These are phyloP conservation scores for Hyphopichia pseudoburtonii DNA, from an alignment of 1,139 yeast genomes.

Conservation along the genomic window DNA sequence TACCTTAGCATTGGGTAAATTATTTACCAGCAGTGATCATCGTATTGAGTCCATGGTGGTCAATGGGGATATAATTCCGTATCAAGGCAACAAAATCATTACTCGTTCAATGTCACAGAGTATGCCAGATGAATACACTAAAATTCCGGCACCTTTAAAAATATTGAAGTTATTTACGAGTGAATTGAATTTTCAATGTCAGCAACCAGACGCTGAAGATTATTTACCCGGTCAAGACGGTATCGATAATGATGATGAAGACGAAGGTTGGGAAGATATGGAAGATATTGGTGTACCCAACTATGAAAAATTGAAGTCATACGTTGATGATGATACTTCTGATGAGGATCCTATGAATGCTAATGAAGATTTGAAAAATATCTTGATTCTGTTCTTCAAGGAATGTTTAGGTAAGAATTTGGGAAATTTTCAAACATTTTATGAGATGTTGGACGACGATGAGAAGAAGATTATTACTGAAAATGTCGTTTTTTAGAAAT, in stretches of 20 bases:
- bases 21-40: conserved; percentile 59
- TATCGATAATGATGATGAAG: conserved; percentile 48
- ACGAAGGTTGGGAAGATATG: conserved; percentile 82
- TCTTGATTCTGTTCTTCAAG: conserved; percentile 62
- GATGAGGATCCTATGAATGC: conserved; percentile 33
- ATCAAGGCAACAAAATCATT: conserved; percentile 60
- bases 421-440: conserved; percentile 55
- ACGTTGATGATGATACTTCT: conserved; percentile 37
- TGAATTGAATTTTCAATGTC: conserved; percentile 65
- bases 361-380: conserved; percentile 42
- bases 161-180: conserved; percentile 68
- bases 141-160: conserved; percentile 67
- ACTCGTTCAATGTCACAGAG: conserved; percentile 82
- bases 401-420: conserved; percentile 56
- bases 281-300: conserved; percentile 64
- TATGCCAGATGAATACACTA: conserved; percentile 64
- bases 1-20: conserved; percentile 65
- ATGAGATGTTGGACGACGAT: conserved; percentile 50
- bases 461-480: conserved; percentile 61
- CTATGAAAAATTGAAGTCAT: conserved; percentile 56
- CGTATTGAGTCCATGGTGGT: conserved; percentile 55
- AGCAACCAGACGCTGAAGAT: conserved; percentile 44
- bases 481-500: conserved; percentile 22
- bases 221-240: conserved; percentile 32
- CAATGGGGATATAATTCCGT: conserved; percentile 74